phyloP scores from a whole-genome alignment of 306 rosid genomes.

The Corylus heterophylla region DNA sequence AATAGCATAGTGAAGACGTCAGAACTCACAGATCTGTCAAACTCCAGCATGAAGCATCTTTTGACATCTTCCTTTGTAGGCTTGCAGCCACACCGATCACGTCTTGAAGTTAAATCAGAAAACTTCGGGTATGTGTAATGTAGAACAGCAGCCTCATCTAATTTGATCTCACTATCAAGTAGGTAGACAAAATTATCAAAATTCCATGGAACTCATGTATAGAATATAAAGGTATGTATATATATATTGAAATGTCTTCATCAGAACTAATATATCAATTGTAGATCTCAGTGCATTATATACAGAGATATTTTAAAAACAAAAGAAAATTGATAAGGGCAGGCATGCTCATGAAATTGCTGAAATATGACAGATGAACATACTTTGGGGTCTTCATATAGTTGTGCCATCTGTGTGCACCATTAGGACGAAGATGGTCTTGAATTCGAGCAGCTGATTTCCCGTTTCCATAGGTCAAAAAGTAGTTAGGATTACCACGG shows the following conservation, averaged over 20 bases:
- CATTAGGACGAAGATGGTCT: conserved; percentile 97
- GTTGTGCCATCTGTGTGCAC: conserved; percentile 99
- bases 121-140: conserved; percentile 61
- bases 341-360: conserved; percentile 25
- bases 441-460: conserved; percentile 94
- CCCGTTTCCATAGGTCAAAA: conserved; percentile 95
- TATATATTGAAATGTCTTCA: background rate
- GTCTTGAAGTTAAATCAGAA: conserved; percentile 68
- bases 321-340: background rate
- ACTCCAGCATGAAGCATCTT: conserved; percentile 72
- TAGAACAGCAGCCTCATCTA: conserved; percentile 65
- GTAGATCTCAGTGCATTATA: background rate
- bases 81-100: conserved; percentile 64
- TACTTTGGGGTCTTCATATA: conserved; percentile 93
- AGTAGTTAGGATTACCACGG: conserved; percentile 96
- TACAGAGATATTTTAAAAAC: background rate
- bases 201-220: background rate
- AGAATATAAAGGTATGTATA: background rate
- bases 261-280: background rate
- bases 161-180: conserved; percentile 41
- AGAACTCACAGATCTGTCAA: conserved; percentile 60
- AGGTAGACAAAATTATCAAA: background rate
- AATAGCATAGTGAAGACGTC: conserved; percentile 11
- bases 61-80: conserved; percentile 67
- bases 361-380: conserved; percentile 25